A percentile compares a stretch with the other conserved stretches of the same genome.
Evolutionary conservation across 441 rosid genomes (phyloP).

Genomic region (Flueggea neowawraea): DNA sequence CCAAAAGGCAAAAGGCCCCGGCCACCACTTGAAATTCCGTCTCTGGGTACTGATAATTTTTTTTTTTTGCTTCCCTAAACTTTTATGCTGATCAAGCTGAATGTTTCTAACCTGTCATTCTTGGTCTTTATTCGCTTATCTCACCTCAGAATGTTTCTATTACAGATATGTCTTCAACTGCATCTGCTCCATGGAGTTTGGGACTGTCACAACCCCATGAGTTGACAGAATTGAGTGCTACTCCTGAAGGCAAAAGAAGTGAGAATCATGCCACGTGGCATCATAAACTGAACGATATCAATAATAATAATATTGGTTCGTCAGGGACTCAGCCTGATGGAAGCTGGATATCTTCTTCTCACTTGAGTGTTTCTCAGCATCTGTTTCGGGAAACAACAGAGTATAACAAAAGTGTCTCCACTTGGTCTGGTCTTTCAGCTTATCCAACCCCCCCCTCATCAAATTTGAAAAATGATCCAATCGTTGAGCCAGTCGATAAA

Average conservation of each 20-base stretch:
- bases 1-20: constrained; percentile 74
- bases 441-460: constrained; percentile 29
- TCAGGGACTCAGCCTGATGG: constrained; percentile 43
- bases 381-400: constrained; percentile 34
- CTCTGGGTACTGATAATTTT: constrained; percentile 39
- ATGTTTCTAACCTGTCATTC: constrained; percentile 14
- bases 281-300: constrained; percentile 39
- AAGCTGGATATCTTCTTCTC: constrained; percentile 48
- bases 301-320: constrained; percentile 25
- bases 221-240: too few species aligned
- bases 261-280: constrained; percentile 50
- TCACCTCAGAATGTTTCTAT: not conserved
- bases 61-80: not conserved
- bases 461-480: constrained; percentile 30
- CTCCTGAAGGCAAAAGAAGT: constrained; percentile 48
- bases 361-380: constrained; percentile 27
- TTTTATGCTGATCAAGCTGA: not conserved
- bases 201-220: too few species aligned
- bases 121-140: not conserved
- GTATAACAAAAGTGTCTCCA: constrained; percentile 33
- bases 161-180: constrained; percentile 44
- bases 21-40: constrained; percentile 32
- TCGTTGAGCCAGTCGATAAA: constrained; percentile 32
- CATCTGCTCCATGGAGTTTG: too few species aligned
- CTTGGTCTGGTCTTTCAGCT: constrained; percentile 27